Evolutionary conservation across 495 filamentous ascomycete species (phyloP).

Genomic region (Parachaetomium inaequale): DNA sequence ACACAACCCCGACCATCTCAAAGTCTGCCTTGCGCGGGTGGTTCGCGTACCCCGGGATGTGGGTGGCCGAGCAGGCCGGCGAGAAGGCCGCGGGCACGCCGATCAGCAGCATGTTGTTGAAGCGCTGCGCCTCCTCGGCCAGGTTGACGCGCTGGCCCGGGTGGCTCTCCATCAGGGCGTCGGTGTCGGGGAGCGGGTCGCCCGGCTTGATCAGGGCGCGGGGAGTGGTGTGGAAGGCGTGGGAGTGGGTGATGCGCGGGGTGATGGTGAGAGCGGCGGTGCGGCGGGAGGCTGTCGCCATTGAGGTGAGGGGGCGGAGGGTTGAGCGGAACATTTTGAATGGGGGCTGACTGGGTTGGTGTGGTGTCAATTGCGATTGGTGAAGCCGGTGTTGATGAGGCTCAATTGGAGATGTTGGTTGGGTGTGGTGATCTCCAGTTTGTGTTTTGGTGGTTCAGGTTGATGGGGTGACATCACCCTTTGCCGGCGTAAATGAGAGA

Average conservation of each 20-base stretch:
- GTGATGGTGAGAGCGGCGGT: neutral
- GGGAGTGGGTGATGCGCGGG: neutral
- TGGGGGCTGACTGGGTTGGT: neutral
- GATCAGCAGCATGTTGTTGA: slow-evolving; percentile 69
- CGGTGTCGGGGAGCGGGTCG: slow-evolving; percentile 59
- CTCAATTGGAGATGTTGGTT: slow-evolving; percentile 2
- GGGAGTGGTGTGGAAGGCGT: slow-evolving; percentile 53
- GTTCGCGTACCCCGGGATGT: slow-evolving; percentile 79
- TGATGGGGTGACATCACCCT: neutral
- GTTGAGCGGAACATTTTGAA: slow-evolving; percentile 2
- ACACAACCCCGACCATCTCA: slow-evolving; percentile 79
- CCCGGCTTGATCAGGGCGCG: slow-evolving; percentile 53
- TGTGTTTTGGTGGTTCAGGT: neutral
- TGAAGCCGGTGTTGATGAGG: neutral
- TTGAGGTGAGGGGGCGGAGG: slow-evolving; percentile 3
- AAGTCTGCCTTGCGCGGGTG: slow-evolving; percentile 68
- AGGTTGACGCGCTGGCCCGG: slow-evolving; percentile 85
- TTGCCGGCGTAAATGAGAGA: neutral
- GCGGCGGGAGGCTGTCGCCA: neutral
- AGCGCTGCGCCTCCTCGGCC: slow-evolving; percentile 62
- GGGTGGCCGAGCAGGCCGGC: slow-evolving; percentile 72
- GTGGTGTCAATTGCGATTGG: neutral
- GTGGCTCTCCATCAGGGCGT: slow-evolving; percentile 58
- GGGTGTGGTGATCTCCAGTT: neutral
- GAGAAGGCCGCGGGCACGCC: slow-evolving; percentile 89